These are phyloP conservation scores for Viola odorata DNA, from an alignment of 345 rosid genomes.

Conservation along the genomic window DNA sequence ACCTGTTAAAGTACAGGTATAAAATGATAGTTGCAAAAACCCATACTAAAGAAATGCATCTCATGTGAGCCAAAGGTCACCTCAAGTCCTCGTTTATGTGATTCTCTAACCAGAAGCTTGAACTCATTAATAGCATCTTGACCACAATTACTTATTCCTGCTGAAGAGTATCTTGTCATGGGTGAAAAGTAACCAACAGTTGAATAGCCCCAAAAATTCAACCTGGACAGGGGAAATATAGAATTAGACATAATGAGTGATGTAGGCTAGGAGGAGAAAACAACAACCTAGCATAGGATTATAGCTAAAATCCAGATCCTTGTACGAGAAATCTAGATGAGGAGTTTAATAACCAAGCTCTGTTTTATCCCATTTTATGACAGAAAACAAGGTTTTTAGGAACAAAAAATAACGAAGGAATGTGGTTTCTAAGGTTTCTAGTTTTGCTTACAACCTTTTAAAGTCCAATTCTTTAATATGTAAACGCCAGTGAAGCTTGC, in stretches of 20 bases:
- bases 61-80: constrained; percentile 32
- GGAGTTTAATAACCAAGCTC: too few species aligned
- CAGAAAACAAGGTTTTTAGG: too few species aligned
- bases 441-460: too few species aligned
- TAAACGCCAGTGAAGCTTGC: too few species aligned
- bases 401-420: too few species aligned
- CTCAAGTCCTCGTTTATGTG: constrained; percentile 96
- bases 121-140: constrained; percentile 77
- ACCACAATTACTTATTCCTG: constrained; percentile 50
- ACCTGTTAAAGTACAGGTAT: constrained; percentile 50
- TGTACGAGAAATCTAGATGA: too few species aligned
- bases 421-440: too few species aligned
- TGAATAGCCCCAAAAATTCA: constrained; percentile 98
- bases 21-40: constrained; percentile 16
- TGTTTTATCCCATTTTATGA: too few species aligned
- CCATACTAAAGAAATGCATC: constrained; percentile 5
- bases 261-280: too few species aligned
- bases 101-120: constrained; percentile 78
- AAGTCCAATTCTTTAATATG: too few species aligned
- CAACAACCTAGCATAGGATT: too few species aligned
- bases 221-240: constrained; percentile 46
- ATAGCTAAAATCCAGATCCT: too few species aligned
- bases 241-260: constrained; percentile 8
- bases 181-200: constrained; percentile 87
- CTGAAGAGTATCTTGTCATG: constrained; percentile 82